These are phyloP conservation scores for Colletotrichum sp. DNA, from an alignment of 2,329 filamentous ascomycete genomes.

Conservation along the genomic window DNA sequence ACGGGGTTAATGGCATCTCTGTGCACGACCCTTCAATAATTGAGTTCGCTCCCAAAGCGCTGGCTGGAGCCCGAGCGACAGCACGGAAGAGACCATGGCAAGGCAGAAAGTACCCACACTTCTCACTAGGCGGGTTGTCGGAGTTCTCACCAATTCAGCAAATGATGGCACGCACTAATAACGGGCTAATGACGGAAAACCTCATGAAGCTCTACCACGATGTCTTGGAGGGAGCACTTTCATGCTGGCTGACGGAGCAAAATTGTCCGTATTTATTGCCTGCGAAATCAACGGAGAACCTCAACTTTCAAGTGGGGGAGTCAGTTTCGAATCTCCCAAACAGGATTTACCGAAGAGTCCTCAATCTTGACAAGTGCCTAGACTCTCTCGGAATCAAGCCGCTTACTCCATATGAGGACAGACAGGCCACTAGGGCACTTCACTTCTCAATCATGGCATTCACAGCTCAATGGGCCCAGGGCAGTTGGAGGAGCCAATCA, in stretches of 20 bases:
- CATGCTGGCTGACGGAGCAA: conserved; percentile 58
- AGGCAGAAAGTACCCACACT: not conserved
- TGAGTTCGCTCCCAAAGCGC: not conserved
- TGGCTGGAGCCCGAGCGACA: too few species aligned
- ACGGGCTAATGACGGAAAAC: conserved; percentile 42
- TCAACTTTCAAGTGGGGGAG: conserved; percentile 15
- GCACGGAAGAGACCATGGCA: not conserved
- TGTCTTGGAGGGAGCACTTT: conserved; percentile 56
- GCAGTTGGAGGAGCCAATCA: conserved; percentile 28
- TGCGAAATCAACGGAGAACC: not conserved
- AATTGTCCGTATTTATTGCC: conserved; percentile 50
- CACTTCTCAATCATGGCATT: conserved; percentile 57
- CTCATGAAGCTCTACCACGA: conserved; percentile 58
- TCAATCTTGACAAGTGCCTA: conserved; percentile 50
- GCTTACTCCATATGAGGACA: conserved; percentile 45
- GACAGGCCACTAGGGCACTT: conserved; percentile 48
- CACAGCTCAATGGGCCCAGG: conserved; percentile 55
- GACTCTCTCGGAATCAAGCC: conserved; percentile 42
- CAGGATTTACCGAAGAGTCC: conserved; percentile 53
- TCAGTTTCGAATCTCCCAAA: conserved; percentile 43
- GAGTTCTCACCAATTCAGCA: conserved; percentile 19
- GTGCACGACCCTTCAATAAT: not conserved
- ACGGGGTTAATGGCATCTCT: not conserved
- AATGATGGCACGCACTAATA: conserved; percentile 33
- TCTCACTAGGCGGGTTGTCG: not conserved